phyloP scores from a whole-genome alignment of 306 rosid species.

The Alnus glutinosa region DNA sequence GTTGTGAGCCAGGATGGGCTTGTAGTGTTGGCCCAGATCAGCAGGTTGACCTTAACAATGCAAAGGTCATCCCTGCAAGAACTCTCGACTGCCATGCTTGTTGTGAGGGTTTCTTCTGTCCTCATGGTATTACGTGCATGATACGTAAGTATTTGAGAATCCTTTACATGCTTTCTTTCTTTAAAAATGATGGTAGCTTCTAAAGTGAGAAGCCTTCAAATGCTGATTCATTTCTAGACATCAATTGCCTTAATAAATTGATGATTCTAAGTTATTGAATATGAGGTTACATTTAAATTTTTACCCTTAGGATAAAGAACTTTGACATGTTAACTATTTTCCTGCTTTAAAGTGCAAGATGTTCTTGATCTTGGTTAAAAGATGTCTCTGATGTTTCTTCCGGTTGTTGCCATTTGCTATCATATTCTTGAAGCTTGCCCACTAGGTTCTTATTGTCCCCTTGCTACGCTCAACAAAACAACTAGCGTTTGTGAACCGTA shows the following conservation, averaged over 20 bases:
- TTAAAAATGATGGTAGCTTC: constrained; percentile 26
- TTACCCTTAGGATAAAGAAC: background rate
- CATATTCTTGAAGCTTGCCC: constrained; percentile 78
- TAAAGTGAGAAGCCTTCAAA: background rate
- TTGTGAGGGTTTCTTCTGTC: constrained; percentile 95
- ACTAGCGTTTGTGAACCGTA: constrained; percentile 96
- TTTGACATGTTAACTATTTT: background rate
- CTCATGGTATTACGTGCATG: constrained; percentile 96
- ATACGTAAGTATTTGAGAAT: constrained; percentile 67
- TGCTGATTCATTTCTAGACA: constrained; percentile 12
- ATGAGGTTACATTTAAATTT: background rate
- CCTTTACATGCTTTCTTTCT: constrained; percentile 5
- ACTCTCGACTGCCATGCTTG: constrained; percentile 74
- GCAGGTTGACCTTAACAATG: constrained; percentile 57
- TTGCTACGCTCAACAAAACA: constrained; percentile 65
- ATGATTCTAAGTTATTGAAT: constrained; percentile 5
- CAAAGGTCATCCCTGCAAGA: constrained; percentile 74
- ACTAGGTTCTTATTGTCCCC: constrained; percentile 87
- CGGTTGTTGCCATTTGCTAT: constrained; percentile 35
- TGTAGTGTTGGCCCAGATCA: constrained; percentile 56
- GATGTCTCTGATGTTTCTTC: constrained; percentile 38
- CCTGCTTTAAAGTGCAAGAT: background rate
- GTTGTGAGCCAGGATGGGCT: constrained; percentile 99
- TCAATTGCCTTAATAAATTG: constrained; percentile 8
- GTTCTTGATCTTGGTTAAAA: constrained; percentile 9